Evolutionary conservation across 768 basidiomycete species (phyloP), one percentile per base, ranked within the genome.

Genomic region (Russula foetens): DNA sequence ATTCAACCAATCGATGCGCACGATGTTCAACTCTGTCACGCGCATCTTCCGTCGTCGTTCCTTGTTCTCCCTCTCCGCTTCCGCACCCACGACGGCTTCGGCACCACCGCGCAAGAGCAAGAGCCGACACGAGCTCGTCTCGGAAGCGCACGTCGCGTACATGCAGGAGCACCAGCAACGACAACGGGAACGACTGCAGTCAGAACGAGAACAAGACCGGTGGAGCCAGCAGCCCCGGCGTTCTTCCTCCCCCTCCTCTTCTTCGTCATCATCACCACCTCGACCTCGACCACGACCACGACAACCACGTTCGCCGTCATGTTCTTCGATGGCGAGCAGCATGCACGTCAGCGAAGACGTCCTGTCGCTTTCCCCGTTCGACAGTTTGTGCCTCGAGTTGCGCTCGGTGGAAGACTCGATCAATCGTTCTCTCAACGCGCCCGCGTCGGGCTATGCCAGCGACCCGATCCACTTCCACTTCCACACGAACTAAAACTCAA

Each of bases 61-160:
- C 35, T 35, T 35, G 31, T 33, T 33, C 19, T 46, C 28, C 12
- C 53, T 49, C 23, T 62, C 50, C 29, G 39, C 52, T 4, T 8
- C 19, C 26, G 9, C 58, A 33, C 4, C 31, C 4, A 33, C 31
- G 9, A 33, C 31, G 5, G 31, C 31, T 33, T 33, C 31, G 1
- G 9, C 49, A 12, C 43, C 44, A 15, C 12, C 33, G 9, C 47
- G 41, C 55, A 61, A 61, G 43, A n/a, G 35, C 35, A 35, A 35
- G 14, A 53, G 56, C 45, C 60, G 60, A 23, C 60, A 62, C 45
- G 60, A 62, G 60, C 56, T 57, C 21, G 39, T 62, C 23, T 62
- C 56, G 29, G 60, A 62, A 7, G 60, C 60, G 8, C 45, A 62
- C 45, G 23, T 48, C 17, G 50, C 60, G 8, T 62, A 52, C 45